Evolutionary conservation across 768 basidiomycete species (phyloP).

Genomic region (Baorangia bicolor): DNA sequence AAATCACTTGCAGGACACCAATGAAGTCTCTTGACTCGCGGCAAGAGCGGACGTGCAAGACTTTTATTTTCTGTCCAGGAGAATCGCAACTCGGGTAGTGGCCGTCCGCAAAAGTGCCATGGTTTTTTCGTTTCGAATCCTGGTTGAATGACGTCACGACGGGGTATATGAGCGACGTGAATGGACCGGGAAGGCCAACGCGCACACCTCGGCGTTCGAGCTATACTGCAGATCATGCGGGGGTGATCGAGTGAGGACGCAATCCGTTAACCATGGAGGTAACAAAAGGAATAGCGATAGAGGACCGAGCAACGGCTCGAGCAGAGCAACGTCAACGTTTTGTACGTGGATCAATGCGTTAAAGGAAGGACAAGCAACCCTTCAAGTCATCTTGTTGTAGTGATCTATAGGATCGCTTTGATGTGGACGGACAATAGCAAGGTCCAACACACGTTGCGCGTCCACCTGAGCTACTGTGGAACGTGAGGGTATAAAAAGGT

Average conservation of each 20-base stretch:
- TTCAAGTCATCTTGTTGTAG: background rate
- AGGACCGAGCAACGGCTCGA: background rate
- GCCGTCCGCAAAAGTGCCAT: too few relatives aligned
- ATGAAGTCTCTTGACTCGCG: too few relatives aligned
- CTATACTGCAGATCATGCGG: background rate
- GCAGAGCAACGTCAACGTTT: background rate
- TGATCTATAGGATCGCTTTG: background rate
- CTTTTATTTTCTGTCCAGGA: too few relatives aligned
- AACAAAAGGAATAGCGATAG: background rate
- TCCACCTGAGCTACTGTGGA: background rate
- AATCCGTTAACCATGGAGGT: background rate
- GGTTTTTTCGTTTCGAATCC: too few relatives aligned
- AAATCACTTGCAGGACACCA: too few relatives aligned
- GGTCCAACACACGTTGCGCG: too few relatives aligned
- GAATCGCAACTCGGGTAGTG: too few relatives aligned
- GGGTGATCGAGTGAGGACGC: background rate
- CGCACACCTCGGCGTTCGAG: too few relatives aligned
- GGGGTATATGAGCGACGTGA: background rate
- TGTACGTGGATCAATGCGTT: background rate
- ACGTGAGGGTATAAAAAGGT: slow-evolving; percentile 2
- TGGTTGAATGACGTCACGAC: background rate
- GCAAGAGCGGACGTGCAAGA: too few relatives aligned
- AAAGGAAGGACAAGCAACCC: background rate
- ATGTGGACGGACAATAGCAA: background rate
- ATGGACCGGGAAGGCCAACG: background rate